Evolutionary conservation across 176 grass and related monocot genomes (phyloP), one percentile per base, ranked within the genome.

Genomic region (Musa itinerans): DNA sequence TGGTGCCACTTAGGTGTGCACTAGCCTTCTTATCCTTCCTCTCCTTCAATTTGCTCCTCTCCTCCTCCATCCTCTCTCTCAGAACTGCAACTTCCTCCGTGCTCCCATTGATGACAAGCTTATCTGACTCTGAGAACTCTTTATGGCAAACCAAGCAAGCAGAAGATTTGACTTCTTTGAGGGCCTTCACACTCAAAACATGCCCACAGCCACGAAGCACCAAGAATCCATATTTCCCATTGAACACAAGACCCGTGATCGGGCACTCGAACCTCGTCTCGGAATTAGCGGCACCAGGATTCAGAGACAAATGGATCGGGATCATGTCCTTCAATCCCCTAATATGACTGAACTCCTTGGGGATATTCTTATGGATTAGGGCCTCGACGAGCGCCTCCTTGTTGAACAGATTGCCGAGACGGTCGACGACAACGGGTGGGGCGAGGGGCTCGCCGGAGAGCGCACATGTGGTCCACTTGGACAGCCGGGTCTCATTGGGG

Each of bases 371-470:
- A 72, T 87, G 86, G 69, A 98, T 75, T 69, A 98, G 76, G 12
- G 90, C 90, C 81, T 98, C 94, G 25, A 98, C 90, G 58, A 98
- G 94, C 12, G 94, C n/a, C 62, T 93, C 94, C 80, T 98, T 98
- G 58, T 98, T 98, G 80, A 86, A 98, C 57, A 93, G 75, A 83
- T 93, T 98, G 0, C 94, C 90, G 0, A 98, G 88, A 4, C 94
- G 77, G 20, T 98, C 94, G 17, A 77, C 78, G 20, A 98, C 94
- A 71, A 78, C 86, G 15, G 90, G 94, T 0, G 80, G 62, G 0
- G 81, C 84, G 0, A 98, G 88, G 20, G 90, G 94, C 82, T 93
- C 90, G 22, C 88, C 88, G 0, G 94, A 98, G 64, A 98, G 88
- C 57, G 90, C 71, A 72, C 94, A 98, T 62, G 90, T 89, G 72